Percentiles rank a stretch among this genome's conserved stretches.
These are phyloP conservation scores for Scortechinia acanthostroma DNA, from an alignment of 2,329 filamentous ascomycete genomes.

Conservation along the genomic window DNA sequence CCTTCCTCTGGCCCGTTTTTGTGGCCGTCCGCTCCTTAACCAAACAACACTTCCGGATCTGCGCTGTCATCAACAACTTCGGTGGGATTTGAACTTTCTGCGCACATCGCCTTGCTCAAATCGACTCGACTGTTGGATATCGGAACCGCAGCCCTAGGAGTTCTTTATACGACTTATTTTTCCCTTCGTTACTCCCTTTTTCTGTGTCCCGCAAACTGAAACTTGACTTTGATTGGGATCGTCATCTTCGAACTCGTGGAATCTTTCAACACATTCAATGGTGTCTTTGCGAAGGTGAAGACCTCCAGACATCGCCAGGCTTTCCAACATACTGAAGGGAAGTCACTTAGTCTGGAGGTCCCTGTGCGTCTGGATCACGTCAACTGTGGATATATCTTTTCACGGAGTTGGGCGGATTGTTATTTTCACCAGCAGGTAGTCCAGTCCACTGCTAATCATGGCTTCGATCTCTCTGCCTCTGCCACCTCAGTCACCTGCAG, in stretches of 20 bases:
- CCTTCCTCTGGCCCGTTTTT: not conserved
- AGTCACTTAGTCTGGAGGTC: constrained; percentile 1
- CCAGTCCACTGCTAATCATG: too few relatives aligned
- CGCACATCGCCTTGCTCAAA: too few relatives aligned
- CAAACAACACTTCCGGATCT: too few relatives aligned
- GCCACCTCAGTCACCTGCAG: not conserved
- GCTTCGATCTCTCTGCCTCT: not conserved
- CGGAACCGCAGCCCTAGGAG: too few relatives aligned
- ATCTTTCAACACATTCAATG: not conserved
- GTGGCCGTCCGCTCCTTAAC: constrained; percentile 2
- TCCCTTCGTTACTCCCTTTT: not conserved
- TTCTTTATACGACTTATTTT: too few relatives aligned
- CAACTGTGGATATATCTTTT: too few relatives aligned
- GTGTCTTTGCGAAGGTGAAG: not conserved
- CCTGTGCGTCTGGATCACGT: not conserved
- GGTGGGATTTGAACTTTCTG: too few relatives aligned
- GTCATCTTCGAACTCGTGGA: too few relatives aligned
- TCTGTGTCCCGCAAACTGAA: not conserved
- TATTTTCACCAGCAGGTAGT: not conserved
- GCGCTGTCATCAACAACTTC: too few relatives aligned
- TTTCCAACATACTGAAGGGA: not conserved
- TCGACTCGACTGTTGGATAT: too few relatives aligned
- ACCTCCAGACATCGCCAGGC: not conserved
- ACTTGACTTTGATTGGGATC: not conserved
- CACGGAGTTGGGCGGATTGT: not conserved